Conservation (phyloP, 768 basidiomycete genomes). For the Serendipita indica region DNA sequence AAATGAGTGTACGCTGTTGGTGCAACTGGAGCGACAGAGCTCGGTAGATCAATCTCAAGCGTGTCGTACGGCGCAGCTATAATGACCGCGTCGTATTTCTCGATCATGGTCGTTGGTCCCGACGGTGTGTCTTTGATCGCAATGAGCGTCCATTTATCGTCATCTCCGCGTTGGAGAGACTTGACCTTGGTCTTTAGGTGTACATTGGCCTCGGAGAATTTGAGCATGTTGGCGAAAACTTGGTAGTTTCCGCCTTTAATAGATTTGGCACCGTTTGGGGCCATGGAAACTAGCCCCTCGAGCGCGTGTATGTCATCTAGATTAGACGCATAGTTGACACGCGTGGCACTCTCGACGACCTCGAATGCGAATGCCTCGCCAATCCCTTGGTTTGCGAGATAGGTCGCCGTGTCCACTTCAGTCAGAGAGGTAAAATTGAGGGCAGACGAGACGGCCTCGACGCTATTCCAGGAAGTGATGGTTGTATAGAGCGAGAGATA, state of each 20-base stretch:
- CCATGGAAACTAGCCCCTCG: conserved; percentile 56
- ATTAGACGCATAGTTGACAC: conserved; percentile 72
- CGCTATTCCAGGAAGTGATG: conserved; percentile 43
- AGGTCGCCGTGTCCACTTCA: conserved; percentile 40
- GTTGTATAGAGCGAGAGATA: conserved; percentile 43
- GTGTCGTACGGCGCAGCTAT: conserved; percentile 77
- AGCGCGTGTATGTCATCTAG: conserved; percentile 60
- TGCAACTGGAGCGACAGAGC: conserved; percentile 40
- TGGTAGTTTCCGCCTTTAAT: conserved; percentile 71
- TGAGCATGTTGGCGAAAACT: conserved; percentile 71
- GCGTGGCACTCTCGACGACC: conserved; percentile 62
- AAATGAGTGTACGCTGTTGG: conserved; percentile 66
- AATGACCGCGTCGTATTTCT: conserved; percentile 55
- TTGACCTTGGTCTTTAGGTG: conserved; percentile 55
- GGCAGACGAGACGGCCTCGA: conserved; percentile 39
- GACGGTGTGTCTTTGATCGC: conserved; percentile 13
- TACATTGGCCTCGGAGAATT: conserved; percentile 50
- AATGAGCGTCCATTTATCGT: conserved; percentile 12
- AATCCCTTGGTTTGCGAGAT: conserved; percentile 40
- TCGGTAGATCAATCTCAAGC: conserved; percentile 40
- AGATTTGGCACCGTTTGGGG: conserved; percentile 46
- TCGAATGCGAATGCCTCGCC: conserved; percentile 48
- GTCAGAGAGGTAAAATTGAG: conserved; percentile 24
- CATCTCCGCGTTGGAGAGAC: conserved; percentile 31
- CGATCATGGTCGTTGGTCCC: conserved; percentile 9